Base-by-base conservation (phyloP, 2,329 filamentous ascomycete species). In the Acephala macrosclerotiorum region DNA sequence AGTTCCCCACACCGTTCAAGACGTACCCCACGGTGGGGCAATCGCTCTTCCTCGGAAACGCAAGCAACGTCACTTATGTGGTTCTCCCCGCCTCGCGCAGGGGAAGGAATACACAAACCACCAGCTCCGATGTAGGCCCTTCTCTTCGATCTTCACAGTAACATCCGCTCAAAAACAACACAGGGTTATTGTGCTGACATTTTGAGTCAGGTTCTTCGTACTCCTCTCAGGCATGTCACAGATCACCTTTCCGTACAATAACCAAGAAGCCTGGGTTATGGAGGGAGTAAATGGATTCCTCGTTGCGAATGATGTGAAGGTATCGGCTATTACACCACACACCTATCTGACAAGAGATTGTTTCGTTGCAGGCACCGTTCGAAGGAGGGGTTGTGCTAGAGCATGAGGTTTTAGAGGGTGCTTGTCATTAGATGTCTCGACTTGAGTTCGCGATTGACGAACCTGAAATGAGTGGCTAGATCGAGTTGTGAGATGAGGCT, bases 261-360 rank as follows among this genome's bases (percentile, higher is more conserved):
- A 35, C 16, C 12, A 59, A n/a, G 57, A 59, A 35, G 25, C 45
- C 5, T 59, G 57, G 57, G 45, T 59, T 35, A 29, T 29, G 26
- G 57, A 47, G 12, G 57, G 57, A 11, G 38, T 47, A 8, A 33
- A 59, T 11, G 25, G 40, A 22, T 49, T 59, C 8, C 26, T 59
- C 1, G 57, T 58, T 35, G 57, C 57, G 5, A 59, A 59, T 47
- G 57, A 59, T 49, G 40, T 59, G 7, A 47, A 47, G 57, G 57
- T 6, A 47, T 59, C 14, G 57, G 57, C 6, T 40, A 59, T 59
- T 59, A 47, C 38, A 59, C 57, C 7, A 47, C 26, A 6, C 49
- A 59, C 49, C 57, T 40, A 33, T 29, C 38, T 29, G 57, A 47
- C 18, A 47, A 18, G 57, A 59, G 38, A 59, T 11, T 3, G 35